phyloP scores from a whole-genome alignment of 2,329 filamentous ascomycete genomes.

The Aspergillus pseudoviridinutans region DNA sequence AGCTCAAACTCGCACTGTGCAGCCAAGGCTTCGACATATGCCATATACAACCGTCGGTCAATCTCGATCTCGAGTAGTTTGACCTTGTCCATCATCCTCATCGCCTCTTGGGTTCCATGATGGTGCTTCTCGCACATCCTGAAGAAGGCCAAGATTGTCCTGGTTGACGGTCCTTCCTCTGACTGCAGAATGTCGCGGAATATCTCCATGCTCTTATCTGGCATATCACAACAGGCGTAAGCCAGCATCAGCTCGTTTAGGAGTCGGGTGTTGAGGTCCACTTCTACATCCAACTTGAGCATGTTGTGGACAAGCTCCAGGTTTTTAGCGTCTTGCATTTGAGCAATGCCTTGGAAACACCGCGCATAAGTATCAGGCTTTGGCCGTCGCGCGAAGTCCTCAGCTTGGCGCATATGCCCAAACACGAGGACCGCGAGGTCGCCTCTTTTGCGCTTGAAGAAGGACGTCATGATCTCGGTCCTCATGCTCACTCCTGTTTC shows the following conservation, averaged over 20 bases:
- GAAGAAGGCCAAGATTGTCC: conserved; percentile 76
- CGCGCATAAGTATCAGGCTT: conserved; percentile 69
- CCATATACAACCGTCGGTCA: conserved; percentile 66
- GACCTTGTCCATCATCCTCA: conserved; percentile 54
- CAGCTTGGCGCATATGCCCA: conserved; percentile 85
- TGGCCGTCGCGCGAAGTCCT: conserved; percentile 60
- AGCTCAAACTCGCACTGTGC: conserved; percentile 68
- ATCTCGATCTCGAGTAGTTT: conserved; percentile 73
- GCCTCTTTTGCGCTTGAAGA: conserved; percentile 71
- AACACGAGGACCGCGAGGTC: conserved; percentile 88
- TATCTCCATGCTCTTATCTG: conserved; percentile 66
- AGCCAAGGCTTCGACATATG: conserved; percentile 73
- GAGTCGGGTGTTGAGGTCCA: conserved; percentile 71
- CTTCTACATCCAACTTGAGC: conserved; percentile 82
- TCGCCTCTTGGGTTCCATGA: conserved; percentile 41
- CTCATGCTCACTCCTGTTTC: conserved; percentile 64
- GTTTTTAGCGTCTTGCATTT: conserved; percentile 56
- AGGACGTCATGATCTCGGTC: conserved; percentile 71
- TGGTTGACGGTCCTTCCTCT: conserved; percentile 79
- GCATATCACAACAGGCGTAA: conserved; percentile 66
- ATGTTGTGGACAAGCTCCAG: conserved; percentile 82
- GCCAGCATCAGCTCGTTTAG: conserved; percentile 85
- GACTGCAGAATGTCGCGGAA: conserved; percentile 82
- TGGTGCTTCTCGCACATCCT: conserved; percentile 64
- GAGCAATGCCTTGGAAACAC: conserved; percentile 72